These are phyloP conservation scores for Fusarium gaditjirri DNA, from an alignment of 2,329 filamentous ascomycete genomes.

Conservation along the genomic window DNA sequence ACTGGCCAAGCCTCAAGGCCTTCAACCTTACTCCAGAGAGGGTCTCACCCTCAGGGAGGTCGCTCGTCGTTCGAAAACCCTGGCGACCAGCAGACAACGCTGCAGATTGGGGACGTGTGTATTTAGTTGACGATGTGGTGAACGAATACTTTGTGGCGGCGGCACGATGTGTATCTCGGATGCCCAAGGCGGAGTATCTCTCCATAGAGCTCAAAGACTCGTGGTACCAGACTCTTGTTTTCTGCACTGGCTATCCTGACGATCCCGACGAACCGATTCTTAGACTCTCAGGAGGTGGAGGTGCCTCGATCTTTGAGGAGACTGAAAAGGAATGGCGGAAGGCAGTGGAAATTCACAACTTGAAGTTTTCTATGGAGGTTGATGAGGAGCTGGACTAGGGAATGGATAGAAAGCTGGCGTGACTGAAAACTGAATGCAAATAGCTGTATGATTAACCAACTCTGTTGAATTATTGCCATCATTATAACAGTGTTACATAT, in stretches of 20 bases:
- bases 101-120: neutral
- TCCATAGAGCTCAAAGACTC: neutral
- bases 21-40: neutral
- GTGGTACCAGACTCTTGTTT: neutral
- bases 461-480: neutral
- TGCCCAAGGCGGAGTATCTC: neutral
- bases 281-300: neutral
- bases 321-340: neutral
- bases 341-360: neutral
- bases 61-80: too few relatives aligned
- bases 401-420: too few relatives aligned
- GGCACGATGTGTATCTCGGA: neutral
- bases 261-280: neutral
- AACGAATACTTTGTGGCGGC: neutral
- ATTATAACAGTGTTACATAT: rapidly evolving
- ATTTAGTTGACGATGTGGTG: neutral
- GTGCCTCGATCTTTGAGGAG: neutral
- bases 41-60: neutral
- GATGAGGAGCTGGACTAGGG: neutral
- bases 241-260: neutral
- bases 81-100: neutral
- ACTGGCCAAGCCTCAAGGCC: slow-evolving; percentile 9
- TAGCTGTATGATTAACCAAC: rapidly evolving
- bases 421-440: neutral
- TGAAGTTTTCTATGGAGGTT: neutral